A percentile compares a stretch with the other conserved stretches of the same genome.
phyloP scores from a whole-genome alignment of 2,329 filamentous ascomycete genomes.

The Nothophoma quercina region DNA sequence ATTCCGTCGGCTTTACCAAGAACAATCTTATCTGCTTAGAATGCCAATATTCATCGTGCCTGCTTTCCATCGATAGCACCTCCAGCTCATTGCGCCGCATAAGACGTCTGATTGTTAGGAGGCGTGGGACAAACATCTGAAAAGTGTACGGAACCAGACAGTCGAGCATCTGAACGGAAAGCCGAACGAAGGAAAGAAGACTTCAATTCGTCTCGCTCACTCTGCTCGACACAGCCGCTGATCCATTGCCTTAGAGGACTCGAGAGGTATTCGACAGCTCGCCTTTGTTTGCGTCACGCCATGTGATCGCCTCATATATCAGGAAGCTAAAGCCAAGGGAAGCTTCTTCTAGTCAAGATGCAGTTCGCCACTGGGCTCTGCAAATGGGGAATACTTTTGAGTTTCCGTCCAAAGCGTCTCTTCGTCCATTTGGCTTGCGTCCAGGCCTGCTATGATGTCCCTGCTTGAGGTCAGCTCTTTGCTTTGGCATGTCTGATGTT shows the following conservation, averaged over 20 bases:
- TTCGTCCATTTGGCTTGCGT: constrained; percentile 61
- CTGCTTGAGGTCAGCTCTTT: constrained; percentile 35
- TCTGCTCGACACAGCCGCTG: background rate
- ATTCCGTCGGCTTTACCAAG: constrained; percentile 5
- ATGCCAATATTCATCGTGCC: background rate
- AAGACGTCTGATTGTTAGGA: too few relatives aligned
- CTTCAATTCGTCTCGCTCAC: background rate
- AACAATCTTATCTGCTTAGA: background rate
- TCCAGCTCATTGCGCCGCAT: background rate
- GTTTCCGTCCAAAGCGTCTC: constrained; percentile 49
- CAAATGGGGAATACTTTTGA: constrained; percentile 48
- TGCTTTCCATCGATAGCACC: background rate
- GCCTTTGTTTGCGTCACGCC: background rate
- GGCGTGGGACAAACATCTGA: background rate
- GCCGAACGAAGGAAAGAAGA: too few relatives aligned
- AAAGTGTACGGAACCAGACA: background rate
- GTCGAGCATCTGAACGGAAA: too few relatives aligned
- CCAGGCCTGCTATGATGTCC: constrained; percentile 58
- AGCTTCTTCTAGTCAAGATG: constrained; percentile 34
- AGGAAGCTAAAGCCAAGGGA: too few relatives aligned
- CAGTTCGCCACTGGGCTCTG: constrained; percentile 36
- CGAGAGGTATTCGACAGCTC: background rate
- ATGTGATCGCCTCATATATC: background rate
- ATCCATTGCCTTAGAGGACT: background rate
- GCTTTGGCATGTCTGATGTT: too few relatives aligned